Conservation (phyloP, 1,139 yeast species). For the Diutina pseudorugosa region DNA sequence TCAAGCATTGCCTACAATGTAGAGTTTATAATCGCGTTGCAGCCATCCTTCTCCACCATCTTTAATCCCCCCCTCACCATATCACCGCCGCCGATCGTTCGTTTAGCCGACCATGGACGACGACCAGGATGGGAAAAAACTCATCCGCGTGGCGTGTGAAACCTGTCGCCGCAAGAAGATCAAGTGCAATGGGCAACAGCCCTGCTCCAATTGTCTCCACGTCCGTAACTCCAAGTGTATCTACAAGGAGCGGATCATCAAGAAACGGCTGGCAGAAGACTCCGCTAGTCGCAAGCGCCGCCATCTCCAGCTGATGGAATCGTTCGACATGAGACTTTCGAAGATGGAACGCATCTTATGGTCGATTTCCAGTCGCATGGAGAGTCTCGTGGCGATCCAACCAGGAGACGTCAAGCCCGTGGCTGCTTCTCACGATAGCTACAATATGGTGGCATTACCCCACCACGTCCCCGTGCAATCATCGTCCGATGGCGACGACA, state of each 20-base stretch:
- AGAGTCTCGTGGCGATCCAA: neutral
- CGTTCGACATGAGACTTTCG: neutral
- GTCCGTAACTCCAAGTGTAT: neutral
- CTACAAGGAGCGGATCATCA: neutral
- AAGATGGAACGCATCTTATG: neutral
- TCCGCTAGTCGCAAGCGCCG: neutral
- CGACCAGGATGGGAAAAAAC: neutral
- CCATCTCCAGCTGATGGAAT: neutral
- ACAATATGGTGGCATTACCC: neutral
- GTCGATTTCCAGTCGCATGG: neutral
- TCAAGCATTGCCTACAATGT: neutral
- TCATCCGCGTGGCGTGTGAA: conserved; percentile 5
- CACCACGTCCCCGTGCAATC: too few relatives aligned
- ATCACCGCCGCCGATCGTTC: neutral
- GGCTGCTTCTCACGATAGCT: neutral
- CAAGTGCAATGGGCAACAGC: conserved; percentile 15
- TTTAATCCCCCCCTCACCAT: neutral
- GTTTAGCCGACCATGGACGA: neutral
- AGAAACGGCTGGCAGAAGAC: neutral
- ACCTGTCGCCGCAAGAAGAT: conserved; percentile 4
- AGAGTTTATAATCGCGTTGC: neutral
- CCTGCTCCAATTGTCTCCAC: conserved; percentile 13
- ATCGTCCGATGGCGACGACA: neutral
- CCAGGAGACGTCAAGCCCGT: neutral
- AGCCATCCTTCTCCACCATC: neutral